Percentiles rank a stretch among this genome's conserved stretches.
phyloP scores from a whole-genome alignment of 257 asterid species.

The Fraxinus quadrangulata region DNA sequence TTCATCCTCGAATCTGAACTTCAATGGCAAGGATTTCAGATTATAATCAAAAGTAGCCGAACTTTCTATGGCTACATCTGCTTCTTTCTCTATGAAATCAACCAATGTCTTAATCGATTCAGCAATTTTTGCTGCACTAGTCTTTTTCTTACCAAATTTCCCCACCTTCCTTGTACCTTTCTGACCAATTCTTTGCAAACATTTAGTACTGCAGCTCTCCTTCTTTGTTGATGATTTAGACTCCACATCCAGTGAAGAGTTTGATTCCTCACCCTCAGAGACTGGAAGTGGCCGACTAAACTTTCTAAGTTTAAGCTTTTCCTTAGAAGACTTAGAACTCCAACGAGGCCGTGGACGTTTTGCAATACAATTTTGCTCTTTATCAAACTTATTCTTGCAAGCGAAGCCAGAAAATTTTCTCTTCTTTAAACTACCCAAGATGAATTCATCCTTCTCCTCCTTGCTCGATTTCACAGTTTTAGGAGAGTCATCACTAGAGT shows the following conservation, averaged over 20 bases:
- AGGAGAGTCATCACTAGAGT: slow-evolving; percentile 16
- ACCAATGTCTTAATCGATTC: slow-evolving; percentile 29
- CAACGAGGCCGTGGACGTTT: slow-evolving; percentile 28
- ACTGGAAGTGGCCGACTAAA: background rate
- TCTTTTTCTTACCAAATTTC: slow-evolving; percentile 14
- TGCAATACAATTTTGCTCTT: slow-evolving; percentile 13
- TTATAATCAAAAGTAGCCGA: slow-evolving; percentile 6
- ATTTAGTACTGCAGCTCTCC: background rate
- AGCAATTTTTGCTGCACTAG: slow-evolving; percentile 3
- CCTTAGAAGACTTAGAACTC: slow-evolving; percentile 17
- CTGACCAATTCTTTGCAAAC: background rate
- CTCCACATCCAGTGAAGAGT: slow-evolving; percentile 14
- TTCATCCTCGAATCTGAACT: slow-evolving; percentile 60
- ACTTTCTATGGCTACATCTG: slow-evolving; percentile 21
- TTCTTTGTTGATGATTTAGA: slow-evolving; percentile 8
- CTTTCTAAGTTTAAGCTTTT: background rate
- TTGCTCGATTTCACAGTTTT: background rate
- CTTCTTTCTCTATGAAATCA: slow-evolving; percentile 35
- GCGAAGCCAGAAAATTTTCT: slow-evolving; percentile 11
- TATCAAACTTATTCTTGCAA: background rate
- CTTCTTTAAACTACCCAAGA: slow-evolving; percentile 4
- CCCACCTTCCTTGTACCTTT: background rate
- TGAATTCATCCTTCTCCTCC: background rate
- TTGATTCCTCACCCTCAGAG: background rate
- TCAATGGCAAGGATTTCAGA: slow-evolving; percentile 34